phyloP scores from a whole-genome alignment of 768 basidiomycete genomes.

The Chalciporus sphaerocephalus region DNA sequence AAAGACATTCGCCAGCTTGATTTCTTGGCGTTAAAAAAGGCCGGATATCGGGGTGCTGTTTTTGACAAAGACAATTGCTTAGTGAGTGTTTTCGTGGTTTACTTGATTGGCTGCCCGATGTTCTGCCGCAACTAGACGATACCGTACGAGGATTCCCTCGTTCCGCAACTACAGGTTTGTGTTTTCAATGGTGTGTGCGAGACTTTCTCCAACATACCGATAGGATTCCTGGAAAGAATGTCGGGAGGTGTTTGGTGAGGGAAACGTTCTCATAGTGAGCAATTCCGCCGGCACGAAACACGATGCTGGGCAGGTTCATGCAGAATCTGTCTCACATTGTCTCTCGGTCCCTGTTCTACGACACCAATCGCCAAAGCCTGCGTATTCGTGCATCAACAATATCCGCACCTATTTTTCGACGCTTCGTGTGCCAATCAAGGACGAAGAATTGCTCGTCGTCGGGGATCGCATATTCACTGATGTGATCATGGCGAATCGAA shows the following conservation, averaged over 20 bases:
- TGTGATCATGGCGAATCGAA: slow-evolving; percentile 77
- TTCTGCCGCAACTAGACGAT: slow-evolving; percentile 52
- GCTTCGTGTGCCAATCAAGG: slow-evolving; percentile 48
- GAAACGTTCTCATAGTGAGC: slow-evolving; percentile 84
- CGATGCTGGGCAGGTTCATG: slow-evolving; percentile 76
- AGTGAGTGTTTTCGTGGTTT: slow-evolving; percentile 40
- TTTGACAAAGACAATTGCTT: slow-evolving; percentile 99
- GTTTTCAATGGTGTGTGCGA: too few species aligned
- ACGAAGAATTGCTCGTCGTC: slow-evolving; percentile 71
- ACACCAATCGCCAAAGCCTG: slow-evolving; percentile 76
- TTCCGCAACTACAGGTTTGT: slow-evolving; percentile 70
- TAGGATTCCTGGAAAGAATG: slow-evolving; percentile 78
- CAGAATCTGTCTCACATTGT: slow-evolving; percentile 77
- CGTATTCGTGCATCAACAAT: slow-evolving; percentile 66
- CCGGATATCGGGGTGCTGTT: slow-evolving; percentile 85
- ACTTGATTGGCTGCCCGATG: background rate
- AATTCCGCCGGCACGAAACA: slow-evolving; percentile 87
- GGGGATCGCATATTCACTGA: slow-evolving; percentile 95
- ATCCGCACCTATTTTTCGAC: slow-evolving; percentile 74
- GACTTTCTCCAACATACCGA: background rate
- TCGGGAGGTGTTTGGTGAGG: slow-evolving; percentile 64
- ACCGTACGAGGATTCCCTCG: slow-evolving; percentile 70
- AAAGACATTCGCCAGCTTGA: slow-evolving; percentile 83
- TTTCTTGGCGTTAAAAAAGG: slow-evolving; percentile 62
- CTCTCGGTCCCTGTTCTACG: slow-evolving; percentile 79